A percentile compares a stretch with the other conserved stretches of the same genome.
phyloP scores from a whole-genome alignment of 257 asterid species.

The Solanum pinnatisectum region DNA sequence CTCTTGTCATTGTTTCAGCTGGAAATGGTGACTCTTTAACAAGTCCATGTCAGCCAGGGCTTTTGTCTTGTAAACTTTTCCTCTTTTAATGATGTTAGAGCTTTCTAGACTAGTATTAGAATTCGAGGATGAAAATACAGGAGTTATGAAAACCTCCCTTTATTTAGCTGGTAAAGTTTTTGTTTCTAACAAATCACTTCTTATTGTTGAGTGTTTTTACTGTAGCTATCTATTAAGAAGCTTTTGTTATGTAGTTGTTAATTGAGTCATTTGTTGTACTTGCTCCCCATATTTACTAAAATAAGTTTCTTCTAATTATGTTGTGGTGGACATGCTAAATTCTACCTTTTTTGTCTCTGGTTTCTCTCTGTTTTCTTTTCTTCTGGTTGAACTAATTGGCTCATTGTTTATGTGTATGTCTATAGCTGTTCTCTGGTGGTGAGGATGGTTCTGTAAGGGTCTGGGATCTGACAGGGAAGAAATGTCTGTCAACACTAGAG shows the following conservation, averaged over 20 bases:
- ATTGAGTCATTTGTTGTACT: background rate
- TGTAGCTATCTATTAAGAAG: background rate
- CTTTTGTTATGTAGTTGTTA: background rate
- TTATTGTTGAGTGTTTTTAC: background rate
- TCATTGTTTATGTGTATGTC: conserved; percentile 1
- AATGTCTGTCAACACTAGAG: conserved; percentile 61
- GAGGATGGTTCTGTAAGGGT: conserved; percentile 68
- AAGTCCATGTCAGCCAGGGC: background rate
- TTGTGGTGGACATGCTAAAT: background rate
- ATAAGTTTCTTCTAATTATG: background rate
- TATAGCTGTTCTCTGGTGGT: conserved; percentile 79
- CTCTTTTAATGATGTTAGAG: too few relatives aligned
- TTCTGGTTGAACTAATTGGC: background rate
- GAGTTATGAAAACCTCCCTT: background rate
- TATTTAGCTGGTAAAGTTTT: background rate
- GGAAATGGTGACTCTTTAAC: background rate
- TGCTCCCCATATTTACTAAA: background rate
- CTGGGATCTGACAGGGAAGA: conserved; percentile 79
- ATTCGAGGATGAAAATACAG: background rate
- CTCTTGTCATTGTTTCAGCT: background rate
- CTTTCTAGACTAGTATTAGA: background rate
- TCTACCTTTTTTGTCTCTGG: background rate
- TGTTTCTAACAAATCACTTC: background rate
- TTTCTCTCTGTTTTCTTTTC: background rate
- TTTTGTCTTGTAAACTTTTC: background rate